Conservation (phyloP, 768 basidiomycete species). For the Leucocoprinus sp. region DNA sequence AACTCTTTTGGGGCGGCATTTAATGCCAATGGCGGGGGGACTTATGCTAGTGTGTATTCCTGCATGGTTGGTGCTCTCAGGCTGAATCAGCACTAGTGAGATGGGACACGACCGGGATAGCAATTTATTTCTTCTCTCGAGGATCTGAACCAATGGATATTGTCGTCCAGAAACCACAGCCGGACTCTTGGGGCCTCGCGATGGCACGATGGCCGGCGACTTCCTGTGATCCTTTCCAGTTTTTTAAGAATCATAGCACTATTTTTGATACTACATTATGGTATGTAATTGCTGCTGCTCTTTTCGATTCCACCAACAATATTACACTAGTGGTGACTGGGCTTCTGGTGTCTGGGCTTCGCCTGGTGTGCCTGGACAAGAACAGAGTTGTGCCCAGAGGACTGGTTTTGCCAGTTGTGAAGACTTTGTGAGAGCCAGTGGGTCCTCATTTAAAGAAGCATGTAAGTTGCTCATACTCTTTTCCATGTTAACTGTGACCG, state of each 20-base stretch:
- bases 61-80: conserved; percentile 2
- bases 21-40: conserved; percentile 79
- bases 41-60: conserved; percentile 74
- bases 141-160: conserved; percentile 73
- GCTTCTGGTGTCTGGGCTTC: conserved; percentile 70
- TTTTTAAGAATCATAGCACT: conserved; percentile 67
- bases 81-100: conserved; percentile 38
- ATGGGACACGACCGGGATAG: conserved; percentile 71
- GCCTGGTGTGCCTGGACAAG: conserved; percentile 76
- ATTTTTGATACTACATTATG: conserved; percentile 88
- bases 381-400: conserved; percentile 72
- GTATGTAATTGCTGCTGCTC: conserved; percentile 27
- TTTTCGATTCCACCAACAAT: not conserved
- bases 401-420: conserved; percentile 81
- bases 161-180: conserved; percentile 59
- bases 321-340: conserved; percentile 72
- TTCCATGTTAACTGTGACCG: not conserved
- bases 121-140: conserved; percentile 77
- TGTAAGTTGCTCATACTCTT: conserved; percentile 44
- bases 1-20: conserved; percentile 81
- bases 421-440: conserved; percentile 66
- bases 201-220: conserved; percentile 74
- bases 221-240: conserved; percentile 67
- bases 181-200: conserved; percentile 68
- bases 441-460: conserved; percentile 63